These are phyloP conservation scores for Cladosporium sp. DNA, from an alignment of 2,329 filamentous ascomycete genomes.

Conservation along the genomic window DNA sequence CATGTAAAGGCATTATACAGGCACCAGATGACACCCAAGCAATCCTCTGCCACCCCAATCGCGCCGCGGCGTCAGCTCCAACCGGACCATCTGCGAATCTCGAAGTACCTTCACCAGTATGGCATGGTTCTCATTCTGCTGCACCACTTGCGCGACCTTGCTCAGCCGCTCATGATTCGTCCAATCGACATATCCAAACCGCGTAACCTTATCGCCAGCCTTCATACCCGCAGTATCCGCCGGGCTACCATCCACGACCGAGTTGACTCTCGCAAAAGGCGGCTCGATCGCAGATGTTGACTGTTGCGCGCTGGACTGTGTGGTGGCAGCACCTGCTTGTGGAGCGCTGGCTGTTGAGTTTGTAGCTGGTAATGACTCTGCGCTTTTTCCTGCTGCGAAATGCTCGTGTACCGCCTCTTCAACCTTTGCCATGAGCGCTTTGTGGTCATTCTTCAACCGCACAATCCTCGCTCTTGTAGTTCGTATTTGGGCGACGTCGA, in stretches of 20 bases:
- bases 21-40: slow-evolving; percentile 85
- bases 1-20: slow-evolving; percentile 50
- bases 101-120: slow-evolving; percentile 65
- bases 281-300: slow-evolving; percentile 42
- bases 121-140: slow-evolving; percentile 73
- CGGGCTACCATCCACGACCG: slow-evolving; percentile 70
- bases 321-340: slow-evolving; percentile 23
- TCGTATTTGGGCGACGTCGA: slow-evolving; percentile 93
- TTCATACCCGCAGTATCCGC: slow-evolving; percentile 77
- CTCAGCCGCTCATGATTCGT: slow-evolving; percentile 80
- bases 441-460: slow-evolving; percentile 86
- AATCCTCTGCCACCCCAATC: slow-evolving; percentile 89
- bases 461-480: slow-evolving; percentile 92
- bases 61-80: slow-evolving; percentile 69
- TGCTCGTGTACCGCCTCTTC: slow-evolving; percentile 85
- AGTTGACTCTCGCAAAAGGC: slow-evolving; percentile 87
- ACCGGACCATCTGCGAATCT: slow-evolving; percentile 52
- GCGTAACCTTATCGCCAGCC: slow-evolving; percentile 73
- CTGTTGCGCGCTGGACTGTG: slow-evolving; percentile 23
- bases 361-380: slow-evolving; percentile 1
- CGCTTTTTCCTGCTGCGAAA: slow-evolving; percentile 54
- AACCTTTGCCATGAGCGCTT: slow-evolving; percentile 74
- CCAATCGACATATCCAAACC: slow-evolving; percentile 78
- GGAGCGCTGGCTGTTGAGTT: neutral
- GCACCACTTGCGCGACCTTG: slow-evolving; percentile 84